Conservation (phyloP, 495 filamentous ascomycete species). For the Xanthoparmelia taractica region DNA sequence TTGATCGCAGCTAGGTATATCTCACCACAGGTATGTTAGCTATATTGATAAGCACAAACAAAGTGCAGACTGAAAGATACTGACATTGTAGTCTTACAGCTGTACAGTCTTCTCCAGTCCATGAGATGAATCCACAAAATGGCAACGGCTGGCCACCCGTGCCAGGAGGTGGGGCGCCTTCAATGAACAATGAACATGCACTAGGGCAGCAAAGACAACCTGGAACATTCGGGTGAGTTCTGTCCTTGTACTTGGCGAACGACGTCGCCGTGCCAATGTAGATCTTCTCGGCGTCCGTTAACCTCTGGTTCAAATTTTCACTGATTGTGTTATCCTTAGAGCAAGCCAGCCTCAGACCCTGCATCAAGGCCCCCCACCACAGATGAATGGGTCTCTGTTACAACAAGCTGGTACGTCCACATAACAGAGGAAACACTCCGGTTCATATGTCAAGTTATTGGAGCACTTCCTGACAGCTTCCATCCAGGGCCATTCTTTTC, state of each 20-base stretch:
- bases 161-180: conserved; percentile 20
- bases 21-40: not conserved
- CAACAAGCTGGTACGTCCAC: conserved; percentile 40
- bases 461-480: not conserved
- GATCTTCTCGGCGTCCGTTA: not conserved
- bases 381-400: conserved; percentile 43
- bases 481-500: conserved; percentile 26
- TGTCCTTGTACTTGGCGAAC: not conserved
- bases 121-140: conserved; percentile 25
- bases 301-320: not conserved
- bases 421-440: conserved; percentile 25
- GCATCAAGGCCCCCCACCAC: conserved; percentile 42
- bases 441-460: not conserved
- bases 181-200: conserved; percentile 19
- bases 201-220: conserved; percentile 26
- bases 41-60: not conserved
- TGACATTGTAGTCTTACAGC: not conserved
- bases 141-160: conserved; percentile 26
- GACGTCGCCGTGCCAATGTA: not conserved
- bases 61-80: not conserved
- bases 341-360: conserved; percentile 25
- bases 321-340: conserved; percentile 19
- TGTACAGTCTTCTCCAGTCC: not conserved
- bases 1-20: not conserved
- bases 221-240: conserved; percentile 28